These are phyloP conservation scores for Penicillium ochrochloron DNA, from an alignment of 495 filamentous ascomycete genomes.

Conservation along the genomic window DNA sequence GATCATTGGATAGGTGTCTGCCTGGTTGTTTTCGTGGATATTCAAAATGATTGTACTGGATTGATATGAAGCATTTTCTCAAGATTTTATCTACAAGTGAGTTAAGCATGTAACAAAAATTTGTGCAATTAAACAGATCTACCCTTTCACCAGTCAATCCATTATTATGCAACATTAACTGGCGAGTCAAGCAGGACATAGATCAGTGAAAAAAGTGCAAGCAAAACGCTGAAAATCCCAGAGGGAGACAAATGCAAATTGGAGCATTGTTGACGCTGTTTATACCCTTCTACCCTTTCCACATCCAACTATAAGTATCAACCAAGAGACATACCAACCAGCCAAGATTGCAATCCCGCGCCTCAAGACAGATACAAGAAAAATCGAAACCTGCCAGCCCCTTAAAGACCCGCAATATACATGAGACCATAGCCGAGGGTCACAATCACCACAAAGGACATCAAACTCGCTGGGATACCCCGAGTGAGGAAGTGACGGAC, in stretches of 20 bases:
- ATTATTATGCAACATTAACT: not conserved
- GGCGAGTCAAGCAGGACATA: not conserved
- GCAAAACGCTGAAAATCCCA: not conserved
- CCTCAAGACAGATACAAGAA: not conserved
- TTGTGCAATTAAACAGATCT: no score
- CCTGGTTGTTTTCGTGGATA: not conserved
- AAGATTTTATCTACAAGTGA: not conserved
- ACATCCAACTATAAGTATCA: not conserved
- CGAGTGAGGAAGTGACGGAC: conserved; percentile 93
- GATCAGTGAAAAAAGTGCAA: not conserved
- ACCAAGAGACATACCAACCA: not conserved
- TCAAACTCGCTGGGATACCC: conserved; percentile 82
- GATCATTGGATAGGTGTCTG: not conserved
- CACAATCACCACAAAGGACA: conserved; percentile 81
- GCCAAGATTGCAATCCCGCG: not conserved
- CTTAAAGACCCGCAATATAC: conserved; percentile 73
- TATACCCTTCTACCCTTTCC: conserved; percentile 2
- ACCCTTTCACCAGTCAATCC: not conserved
- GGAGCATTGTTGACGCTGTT: conserved; percentile 1
- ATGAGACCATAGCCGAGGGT: conserved; percentile 88
- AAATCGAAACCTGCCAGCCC: no score
- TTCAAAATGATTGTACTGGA: not conserved
- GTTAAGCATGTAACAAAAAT: not conserved
- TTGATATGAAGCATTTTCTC: not conserved
- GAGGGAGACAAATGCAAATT: conserved; percentile 1